Evolutionary conservation across 164 flowering plant genomes (phyloP).

Genomic region (Umbellularia californica): DNA sequence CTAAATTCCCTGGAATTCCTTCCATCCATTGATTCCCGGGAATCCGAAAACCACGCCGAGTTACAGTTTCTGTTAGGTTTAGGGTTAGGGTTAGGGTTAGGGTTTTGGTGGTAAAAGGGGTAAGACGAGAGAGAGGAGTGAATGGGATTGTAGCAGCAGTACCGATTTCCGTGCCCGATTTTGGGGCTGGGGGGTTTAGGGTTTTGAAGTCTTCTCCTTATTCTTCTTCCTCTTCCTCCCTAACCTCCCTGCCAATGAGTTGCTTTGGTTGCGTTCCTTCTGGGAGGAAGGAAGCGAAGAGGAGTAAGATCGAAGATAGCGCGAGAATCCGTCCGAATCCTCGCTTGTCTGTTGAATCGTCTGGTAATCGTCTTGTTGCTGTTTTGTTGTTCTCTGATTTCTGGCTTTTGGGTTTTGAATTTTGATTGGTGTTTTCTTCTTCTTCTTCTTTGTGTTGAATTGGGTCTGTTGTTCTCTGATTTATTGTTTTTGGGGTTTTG

Average conservation of each 20-base stretch:
- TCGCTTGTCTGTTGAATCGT: constrained; percentile 11
- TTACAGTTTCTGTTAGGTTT: neutral
- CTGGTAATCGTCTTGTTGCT: neutral
- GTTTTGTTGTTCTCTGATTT: neutral
- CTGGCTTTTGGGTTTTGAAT: no score
- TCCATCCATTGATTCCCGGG: no score
- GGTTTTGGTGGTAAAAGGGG: neutral
- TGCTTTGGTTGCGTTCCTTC: neutral
- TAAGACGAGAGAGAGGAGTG: neutral
- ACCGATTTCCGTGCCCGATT: neutral
- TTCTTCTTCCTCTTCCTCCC: neutral
- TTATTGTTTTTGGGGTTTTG: neutral
- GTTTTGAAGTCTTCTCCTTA: neutral
- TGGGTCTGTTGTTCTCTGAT: no score
- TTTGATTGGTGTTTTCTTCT: no score
- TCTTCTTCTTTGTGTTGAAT: neutral
- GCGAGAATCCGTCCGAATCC: neutral
- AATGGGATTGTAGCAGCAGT: neutral
- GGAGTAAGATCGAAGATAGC: neutral
- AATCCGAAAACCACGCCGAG: no score
- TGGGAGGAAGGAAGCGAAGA: neutral
- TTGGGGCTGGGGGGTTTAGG: neutral
- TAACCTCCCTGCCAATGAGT: neutral
- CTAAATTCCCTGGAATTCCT: no score
- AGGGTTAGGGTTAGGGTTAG: neutral